Evolutionary conservation across 352 stramenopile genomes (phyloP).

Genomic region (Phytophthora kernoviae): DNA sequence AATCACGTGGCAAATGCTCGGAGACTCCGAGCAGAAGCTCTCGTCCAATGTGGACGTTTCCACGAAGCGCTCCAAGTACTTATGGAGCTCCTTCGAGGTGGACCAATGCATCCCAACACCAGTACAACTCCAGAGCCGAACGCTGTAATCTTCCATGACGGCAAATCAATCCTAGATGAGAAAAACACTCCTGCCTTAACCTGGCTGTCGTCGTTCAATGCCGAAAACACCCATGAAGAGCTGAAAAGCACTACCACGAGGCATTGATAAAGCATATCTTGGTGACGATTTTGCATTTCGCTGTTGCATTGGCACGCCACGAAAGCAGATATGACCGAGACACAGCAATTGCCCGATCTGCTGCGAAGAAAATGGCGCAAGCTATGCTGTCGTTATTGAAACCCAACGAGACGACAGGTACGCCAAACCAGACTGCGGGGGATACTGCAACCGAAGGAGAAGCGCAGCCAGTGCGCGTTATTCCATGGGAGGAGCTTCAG

Average conservation of each 20-base stretch:
- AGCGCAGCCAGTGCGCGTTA: background rate
- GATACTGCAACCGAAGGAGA: background rate
- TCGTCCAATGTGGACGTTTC: slow-evolving; percentile 57
- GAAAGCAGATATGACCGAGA: slow-evolving; percentile 37
- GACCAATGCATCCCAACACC: slow-evolving; percentile 18
- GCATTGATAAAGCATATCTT: slow-evolving; percentile 39
- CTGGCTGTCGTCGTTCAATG: slow-evolving; percentile 40
- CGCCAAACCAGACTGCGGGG: background rate
- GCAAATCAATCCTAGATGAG: slow-evolving; percentile 44
- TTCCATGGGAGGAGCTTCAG: slow-evolving; percentile 37
- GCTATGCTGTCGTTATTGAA: slow-evolving; percentile 26
- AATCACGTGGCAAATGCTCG: slow-evolving; percentile 61
- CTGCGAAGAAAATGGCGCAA: slow-evolving; percentile 39
- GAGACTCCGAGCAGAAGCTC: slow-evolving; percentile 51
- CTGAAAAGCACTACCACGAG: slow-evolving; percentile 26
- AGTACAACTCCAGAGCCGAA: slow-evolving; percentile 5
- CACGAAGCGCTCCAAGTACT: slow-evolving; percentile 54
- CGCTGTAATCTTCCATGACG: slow-evolving; percentile 34
- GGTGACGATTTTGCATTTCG: slow-evolving; percentile 35
- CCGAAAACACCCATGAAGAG: slow-evolving; percentile 14
- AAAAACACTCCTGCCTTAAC: slow-evolving; percentile 34
- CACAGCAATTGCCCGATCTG: slow-evolving; percentile 14
- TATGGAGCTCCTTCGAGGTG: slow-evolving; percentile 29
- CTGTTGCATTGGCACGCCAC: slow-evolving; percentile 29
- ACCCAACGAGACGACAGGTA: background rate